These are phyloP conservation scores for Chondrostereum purpureum DNA, from an alignment of 1,284 basidiomycete species.

Conservation along the genomic window DNA sequence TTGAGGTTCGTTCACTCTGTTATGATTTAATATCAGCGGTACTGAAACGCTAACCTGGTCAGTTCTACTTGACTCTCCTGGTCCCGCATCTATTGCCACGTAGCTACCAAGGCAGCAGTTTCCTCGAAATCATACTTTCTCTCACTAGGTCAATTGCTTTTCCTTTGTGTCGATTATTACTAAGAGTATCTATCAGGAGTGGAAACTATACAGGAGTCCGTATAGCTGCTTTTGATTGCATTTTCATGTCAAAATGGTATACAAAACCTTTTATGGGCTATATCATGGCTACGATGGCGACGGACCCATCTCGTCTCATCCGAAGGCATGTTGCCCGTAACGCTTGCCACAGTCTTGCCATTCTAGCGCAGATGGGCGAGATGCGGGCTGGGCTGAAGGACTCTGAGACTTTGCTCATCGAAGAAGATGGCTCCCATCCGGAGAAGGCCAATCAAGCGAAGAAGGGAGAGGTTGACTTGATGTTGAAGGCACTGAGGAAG, in stretches of 20 bases:
- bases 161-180: neutral
- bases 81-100: constrained; percentile 75
- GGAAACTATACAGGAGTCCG: constrained; percentile 92
- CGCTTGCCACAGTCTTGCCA: constrained; percentile 82
- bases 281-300: constrained; percentile 82
- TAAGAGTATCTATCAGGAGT: constrained; percentile 47
- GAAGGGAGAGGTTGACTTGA: constrained; percentile 73
- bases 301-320: constrained; percentile 79
- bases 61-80: constrained; percentile 82
- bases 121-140: constrained; percentile 51
- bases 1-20: constrained; percentile 76
- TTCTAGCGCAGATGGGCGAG: constrained; percentile 86
- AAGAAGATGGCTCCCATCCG: constrained; percentile 73
- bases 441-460: constrained; percentile 70
- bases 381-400: constrained; percentile 76
- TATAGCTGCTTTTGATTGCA: constrained; percentile 86
- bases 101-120: neutral
- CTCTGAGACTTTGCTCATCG: constrained; percentile 68
- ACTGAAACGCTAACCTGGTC: constrained; percentile 8
- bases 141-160: constrained; percentile 71
- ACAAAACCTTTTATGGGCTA: constrained; percentile 81
- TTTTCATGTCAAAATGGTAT: constrained; percentile 90
- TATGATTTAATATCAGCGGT: constrained; percentile 8
- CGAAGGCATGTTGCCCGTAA: constrained; percentile 83
- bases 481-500: constrained; percentile 79